Conservation (phyloP, 768 basidiomycete species). For the Rhizopogon rudus region DNA sequence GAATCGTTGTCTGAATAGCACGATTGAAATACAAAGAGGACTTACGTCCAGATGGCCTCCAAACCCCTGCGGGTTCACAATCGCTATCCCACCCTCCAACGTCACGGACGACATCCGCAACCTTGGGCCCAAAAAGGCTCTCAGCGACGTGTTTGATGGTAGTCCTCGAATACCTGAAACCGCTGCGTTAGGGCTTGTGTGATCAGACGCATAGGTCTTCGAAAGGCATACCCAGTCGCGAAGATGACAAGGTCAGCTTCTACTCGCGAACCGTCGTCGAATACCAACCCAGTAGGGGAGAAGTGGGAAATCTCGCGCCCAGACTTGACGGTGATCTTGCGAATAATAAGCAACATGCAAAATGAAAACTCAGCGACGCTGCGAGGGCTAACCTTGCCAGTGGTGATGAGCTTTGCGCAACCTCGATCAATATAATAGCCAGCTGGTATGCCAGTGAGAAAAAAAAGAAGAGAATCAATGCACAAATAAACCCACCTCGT, state of each 20-base stretch:
- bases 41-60: conserved; percentile 8
- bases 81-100: conserved; percentile 7
- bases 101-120: conserved; percentile 3
- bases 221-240: background rate
- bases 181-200: background rate
- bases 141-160: conserved; percentile 1
- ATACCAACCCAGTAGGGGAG: background rate
- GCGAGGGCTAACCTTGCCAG: background rate
- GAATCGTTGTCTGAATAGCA: background rate
- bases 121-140: background rate
- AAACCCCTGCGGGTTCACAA: conserved; percentile 6
- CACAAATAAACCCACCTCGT: background rate
- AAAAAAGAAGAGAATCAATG: background rate
- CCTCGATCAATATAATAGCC: conserved; percentile 4
- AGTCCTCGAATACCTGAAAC: background rate
- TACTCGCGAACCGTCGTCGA: conserved; percentile 1
- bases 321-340: conserved; percentile 3
- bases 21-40: background rate
- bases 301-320: background rate
- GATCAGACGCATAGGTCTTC: background rate
- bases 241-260: conserved; percentile 3
- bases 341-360: background rate
- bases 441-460: background rate
- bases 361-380: background rate
- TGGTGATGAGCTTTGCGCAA: conserved; percentile 2